Base-by-base conservation (phyloP, 139 green algal species). In the Desmodesmus armatus region DNA sequence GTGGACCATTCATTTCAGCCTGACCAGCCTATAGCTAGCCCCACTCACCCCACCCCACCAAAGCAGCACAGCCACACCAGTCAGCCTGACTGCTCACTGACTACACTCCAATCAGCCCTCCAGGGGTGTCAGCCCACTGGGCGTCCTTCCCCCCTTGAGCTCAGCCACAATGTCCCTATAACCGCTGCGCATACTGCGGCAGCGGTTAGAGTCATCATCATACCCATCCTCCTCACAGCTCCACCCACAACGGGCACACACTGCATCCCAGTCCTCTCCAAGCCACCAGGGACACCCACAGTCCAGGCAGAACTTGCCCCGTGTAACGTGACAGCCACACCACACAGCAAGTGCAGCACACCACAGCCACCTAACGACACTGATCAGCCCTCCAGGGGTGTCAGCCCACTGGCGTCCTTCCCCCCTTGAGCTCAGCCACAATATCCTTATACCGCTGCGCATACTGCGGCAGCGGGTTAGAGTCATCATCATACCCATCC, bases 221-320 rank as follows among this genome's bases (percentile, higher is more conserved):
- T 98, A 98, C 5, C 93, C 94, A 35, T 90, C 73, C 15, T 62
- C 49, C 86, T 97, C 89, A 80, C 93, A 97, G 80, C 93, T 90
- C 91, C 92, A 96, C 6, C 82, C 80, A 82, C 92, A 96, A 58
- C 92, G 84, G 13, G 88, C 62, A 83, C 95, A 98, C 31, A 65
- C 67, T 1, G 92, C 94, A 79, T 96, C 89, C 95, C 95, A 98
- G 72, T 96, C 94, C 53, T 97, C 95, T 3, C 91, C 93, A 17
- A 91, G 83, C 94, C 94, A 98, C 95, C 95, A 98, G 15, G 94
- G 93, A 80, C 93, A 96, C 13, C 95, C 95, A 76, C 95, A 98
- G 31, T 80, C 82, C 85, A 96, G 86, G 83, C 89, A 94, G 7
- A 91, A 90, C 91, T 93, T 94, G 19, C 91, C n/a, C n/a, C n/a